Percentiles rank a stretch among this genome's conserved stretches.
These are phyloP conservation scores for Stellera chamaejasme DNA, from an alignment of 345 rosid genomes.

Conservation along the genomic window DNA sequence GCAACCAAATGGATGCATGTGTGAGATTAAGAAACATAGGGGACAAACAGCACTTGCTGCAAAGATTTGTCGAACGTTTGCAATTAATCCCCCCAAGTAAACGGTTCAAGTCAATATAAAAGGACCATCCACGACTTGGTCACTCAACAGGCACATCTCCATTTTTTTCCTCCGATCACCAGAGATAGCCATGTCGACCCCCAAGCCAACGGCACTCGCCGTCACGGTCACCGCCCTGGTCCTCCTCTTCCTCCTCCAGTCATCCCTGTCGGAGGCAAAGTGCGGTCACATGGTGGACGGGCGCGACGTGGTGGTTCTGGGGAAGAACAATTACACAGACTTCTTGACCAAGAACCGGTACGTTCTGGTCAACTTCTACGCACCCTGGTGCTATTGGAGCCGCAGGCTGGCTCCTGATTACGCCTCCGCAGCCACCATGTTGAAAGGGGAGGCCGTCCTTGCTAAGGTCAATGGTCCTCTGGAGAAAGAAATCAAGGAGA, in stretches of 20 bases:
- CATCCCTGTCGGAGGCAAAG: too few species aligned
- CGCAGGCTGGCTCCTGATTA: conserved; percentile 30
- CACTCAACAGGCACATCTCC: background rate
- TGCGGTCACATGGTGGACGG: conserved; percentile 15
- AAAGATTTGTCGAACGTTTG: too few species aligned
- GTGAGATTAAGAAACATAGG: too few species aligned
- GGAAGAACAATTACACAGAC: conserved; percentile 30
- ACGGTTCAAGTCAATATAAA: too few species aligned
- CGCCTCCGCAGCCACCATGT: conserved; percentile 38
- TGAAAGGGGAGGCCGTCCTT: conserved; percentile 38
- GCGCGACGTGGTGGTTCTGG: conserved; percentile 35
- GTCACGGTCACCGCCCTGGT: conserved; percentile 15
- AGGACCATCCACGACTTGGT: background rate
- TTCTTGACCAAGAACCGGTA: conserved; percentile 25
- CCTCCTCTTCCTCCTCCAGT: background rate
- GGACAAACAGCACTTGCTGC: too few species aligned
- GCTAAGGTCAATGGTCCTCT: conserved; percentile 33
- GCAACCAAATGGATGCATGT: too few species aligned
- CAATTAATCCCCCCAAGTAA: too few species aligned
- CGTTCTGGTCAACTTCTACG: conserved; percentile 40
- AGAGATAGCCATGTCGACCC: conserved; percentile 28
- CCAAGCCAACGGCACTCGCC: conserved; percentile 17
- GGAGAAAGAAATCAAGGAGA: conserved; percentile 11
- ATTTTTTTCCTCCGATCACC: conserved; percentile 15
- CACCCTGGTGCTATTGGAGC: conserved; percentile 46